A percentile compares a stretch with the other conserved stretches of the same genome.
phyloP scores from a whole-genome alignment of 257 asterid species.

The Solanum commersonii region DNA sequence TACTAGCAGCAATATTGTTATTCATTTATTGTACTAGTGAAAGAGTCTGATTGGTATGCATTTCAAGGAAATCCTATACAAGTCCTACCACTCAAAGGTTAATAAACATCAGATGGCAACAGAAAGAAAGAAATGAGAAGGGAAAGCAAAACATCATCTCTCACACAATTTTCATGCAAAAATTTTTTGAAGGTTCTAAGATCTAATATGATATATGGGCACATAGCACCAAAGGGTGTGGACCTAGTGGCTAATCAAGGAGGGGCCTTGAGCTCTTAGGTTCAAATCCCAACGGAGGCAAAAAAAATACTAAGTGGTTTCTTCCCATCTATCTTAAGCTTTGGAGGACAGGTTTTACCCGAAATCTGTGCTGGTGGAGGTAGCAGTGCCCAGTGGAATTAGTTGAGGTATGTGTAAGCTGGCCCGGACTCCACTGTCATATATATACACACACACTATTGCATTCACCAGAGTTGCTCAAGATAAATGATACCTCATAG shows the following conservation, averaged over 20 bases:
- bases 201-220: neutral
- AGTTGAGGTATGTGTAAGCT: neutral
- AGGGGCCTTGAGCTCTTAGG: neutral
- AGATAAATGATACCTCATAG: neutral
- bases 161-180: neutral
- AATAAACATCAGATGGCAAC: neutral
- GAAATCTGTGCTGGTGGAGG: neutral
- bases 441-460: neutral
- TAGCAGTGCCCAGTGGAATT: neutral
- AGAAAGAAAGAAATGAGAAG: neutral
- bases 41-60: neutral
- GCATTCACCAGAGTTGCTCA: neutral
- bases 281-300: neutral
- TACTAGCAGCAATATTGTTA: neutral
- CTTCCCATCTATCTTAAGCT: neutral
- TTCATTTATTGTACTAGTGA: neutral
- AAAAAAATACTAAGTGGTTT: neutral
- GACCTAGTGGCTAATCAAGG: neutral
- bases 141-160: neutral
- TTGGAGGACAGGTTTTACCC: neutral
- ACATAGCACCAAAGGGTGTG: neutral
- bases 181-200: neutral
- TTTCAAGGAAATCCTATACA: neutral
- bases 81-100: neutral
- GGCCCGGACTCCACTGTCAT: neutral